phyloP scores from a whole-genome alignment of 441 rosid species.

The Rhodomyrtus psidioides region DNA sequence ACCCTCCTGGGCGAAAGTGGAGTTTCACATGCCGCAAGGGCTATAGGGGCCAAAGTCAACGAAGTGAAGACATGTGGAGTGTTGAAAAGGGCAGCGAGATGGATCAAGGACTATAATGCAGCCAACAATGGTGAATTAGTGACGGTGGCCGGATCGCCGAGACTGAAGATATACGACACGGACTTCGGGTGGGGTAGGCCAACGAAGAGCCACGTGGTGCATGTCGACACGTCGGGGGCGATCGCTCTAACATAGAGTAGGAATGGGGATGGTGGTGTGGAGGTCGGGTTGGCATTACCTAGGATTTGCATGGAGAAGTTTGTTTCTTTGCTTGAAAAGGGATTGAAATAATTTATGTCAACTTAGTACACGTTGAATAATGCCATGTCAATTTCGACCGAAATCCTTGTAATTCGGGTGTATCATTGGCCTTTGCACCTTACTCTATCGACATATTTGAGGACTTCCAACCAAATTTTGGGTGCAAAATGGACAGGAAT shows the following conservation, averaged over 20 bases:
- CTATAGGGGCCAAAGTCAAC: not conserved
- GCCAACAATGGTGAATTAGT: not conserved
- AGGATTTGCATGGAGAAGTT: not conserved
- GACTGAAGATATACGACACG: conserved; percentile 17
- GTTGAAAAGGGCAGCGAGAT: not conserved
- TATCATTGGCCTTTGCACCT: too few species aligned
- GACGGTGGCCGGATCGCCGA: not conserved
- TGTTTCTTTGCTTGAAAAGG: not conserved
- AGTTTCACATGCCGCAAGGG: not conserved
- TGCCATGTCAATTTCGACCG: too few species aligned
- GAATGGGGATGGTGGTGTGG: not conserved
- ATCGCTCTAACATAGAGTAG: not conserved
- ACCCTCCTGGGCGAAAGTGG: not conserved
- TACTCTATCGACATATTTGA: too few species aligned
- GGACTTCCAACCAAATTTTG: too few species aligned
- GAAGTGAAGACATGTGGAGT: not conserved
- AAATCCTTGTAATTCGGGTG: too few species aligned
- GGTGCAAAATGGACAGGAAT: too few species aligned
- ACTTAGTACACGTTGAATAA: too few species aligned
- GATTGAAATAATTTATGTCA: not conserved
- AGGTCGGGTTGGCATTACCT: not conserved
- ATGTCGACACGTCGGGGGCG: not conserved
- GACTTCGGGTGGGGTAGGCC: conserved; percentile 48
- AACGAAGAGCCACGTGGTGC: conserved; percentile 12
- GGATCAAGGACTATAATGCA: not conserved